Conservation (phyloP, 1,284 basidiomycete species). For the Leccinum brunneo-olivaceum region DNA sequence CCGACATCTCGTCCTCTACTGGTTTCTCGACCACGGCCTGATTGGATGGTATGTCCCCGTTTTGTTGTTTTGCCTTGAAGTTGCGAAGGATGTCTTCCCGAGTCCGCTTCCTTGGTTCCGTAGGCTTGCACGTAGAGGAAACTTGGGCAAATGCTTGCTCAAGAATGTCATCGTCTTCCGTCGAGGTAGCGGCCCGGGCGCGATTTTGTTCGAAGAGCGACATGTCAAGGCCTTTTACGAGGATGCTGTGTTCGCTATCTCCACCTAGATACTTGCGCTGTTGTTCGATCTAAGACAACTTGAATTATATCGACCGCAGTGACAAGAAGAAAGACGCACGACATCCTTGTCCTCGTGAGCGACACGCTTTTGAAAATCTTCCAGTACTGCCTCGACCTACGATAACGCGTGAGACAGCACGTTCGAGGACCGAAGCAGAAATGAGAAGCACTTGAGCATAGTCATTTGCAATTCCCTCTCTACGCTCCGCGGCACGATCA, state of each 20-base stretch:
- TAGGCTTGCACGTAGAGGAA: conserved; percentile 17
- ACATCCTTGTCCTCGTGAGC: conserved; percentile 51
- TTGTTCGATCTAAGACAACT: conserved; percentile 55
- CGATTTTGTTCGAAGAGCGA: conserved; percentile 81
- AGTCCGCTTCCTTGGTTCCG: conserved; percentile 54
- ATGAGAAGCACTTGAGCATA: conserved; percentile 50
- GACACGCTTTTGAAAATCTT: conserved; percentile 70
- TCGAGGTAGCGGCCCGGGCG: conserved; percentile 49
- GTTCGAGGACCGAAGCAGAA: not conserved
- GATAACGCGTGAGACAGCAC: conserved; percentile 6
- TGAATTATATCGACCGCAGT: conserved; percentile 1
- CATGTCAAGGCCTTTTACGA: conserved; percentile 88
- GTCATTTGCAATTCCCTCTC: conserved; percentile 56
- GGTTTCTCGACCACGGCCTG: conserved; percentile 8
- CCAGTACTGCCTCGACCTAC: conserved; percentile 73
- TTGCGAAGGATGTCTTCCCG: conserved; percentile 69
- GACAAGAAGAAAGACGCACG: conserved; percentile 33
- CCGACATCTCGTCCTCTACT: conserved; percentile 26
- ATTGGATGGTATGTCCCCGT: conserved; percentile 16
- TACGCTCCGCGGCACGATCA: conserved; percentile 64
- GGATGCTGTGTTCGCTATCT: conserved; percentile 76
- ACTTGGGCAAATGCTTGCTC: conserved; percentile 62
- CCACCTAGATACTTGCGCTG: conserved; percentile 83
- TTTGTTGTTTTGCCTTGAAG: conserved; percentile 57
- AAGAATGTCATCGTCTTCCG: conserved; percentile 65